Base-by-base conservation (phyloP, 441 rosid species). In the Pelargonium myrrhifolium region DNA sequence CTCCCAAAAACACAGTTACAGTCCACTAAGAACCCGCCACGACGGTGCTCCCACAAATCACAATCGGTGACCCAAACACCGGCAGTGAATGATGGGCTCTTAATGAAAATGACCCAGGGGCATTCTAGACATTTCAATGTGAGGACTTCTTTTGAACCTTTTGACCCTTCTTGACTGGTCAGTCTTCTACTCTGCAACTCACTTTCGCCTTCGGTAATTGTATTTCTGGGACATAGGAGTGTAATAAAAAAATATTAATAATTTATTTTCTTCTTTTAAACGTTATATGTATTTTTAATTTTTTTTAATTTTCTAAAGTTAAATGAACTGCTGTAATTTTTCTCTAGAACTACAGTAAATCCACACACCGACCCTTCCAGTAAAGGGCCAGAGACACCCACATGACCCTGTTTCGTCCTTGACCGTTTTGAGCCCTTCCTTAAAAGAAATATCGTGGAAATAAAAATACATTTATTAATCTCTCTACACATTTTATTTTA, bases 351-450 rank as follows among this genome's bases (percentile, higher is more conserved):
- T 3, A 31, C 81, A 75, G 74, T 82, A 81, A 86, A 78, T 76
- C 82, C 75, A 61, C 87, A 83, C 91, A n/a, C n/a, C 86, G 86
- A 81, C 86, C 71, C 71, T 58, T 68, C 72, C 77, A 67, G 80
- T 70, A 66, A 72, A 77, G 75, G 64, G 78, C 72, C 79, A 79
- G 77, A 71, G 72, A 80, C 82, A 77, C 83, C 81, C 96, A 81
- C 93, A 86, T 87, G 89, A 73, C 82, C 72, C 74, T 75, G 80
- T 65, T 74, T 68, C 75, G 65, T 73, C 39, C 74, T 69, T 77
- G 69, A 74, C 82, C 60, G 80, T 76, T 74, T 68, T 74, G 59
- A 56, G 66, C 40, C 64, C 68, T 69, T 71, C 67, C 70, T 71
- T 68, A 53, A 71, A 60, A 53, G 53, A n/a, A 66, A 8, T 26